Percentiles rank a stretch among this genome's conserved stretches.
Conservation (phyloP, 331 rosid genomes). For the Quercus lobata region DNA sequence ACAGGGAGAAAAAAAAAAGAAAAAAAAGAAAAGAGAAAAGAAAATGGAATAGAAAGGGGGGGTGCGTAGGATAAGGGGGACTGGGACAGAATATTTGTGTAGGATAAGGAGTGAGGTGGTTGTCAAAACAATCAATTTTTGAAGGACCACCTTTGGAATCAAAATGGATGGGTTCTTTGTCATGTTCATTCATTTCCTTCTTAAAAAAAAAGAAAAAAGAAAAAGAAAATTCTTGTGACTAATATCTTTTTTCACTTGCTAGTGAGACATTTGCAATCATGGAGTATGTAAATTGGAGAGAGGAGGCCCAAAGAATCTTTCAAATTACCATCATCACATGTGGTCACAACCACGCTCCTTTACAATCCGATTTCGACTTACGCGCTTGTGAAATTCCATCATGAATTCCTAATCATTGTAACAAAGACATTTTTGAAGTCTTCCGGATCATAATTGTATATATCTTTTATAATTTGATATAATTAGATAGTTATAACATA, state of each 20-base stretch:
- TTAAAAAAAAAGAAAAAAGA: constrained; percentile 3
- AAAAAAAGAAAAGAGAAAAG: background rate
- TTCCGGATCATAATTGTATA: too few species aligned
- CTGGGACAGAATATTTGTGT: constrained; percentile 39
- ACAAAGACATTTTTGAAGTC: too few species aligned
- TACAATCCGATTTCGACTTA: background rate
- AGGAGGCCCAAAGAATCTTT: constrained; percentile 42
- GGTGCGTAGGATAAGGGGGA: constrained; percentile 62
- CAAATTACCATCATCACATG: constrained; percentile 25
- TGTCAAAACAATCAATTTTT: constrained; percentile 58
- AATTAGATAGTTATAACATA: too few species aligned
- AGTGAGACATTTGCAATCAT: constrained; percentile 30
- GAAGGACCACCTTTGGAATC: constrained; percentile 73
- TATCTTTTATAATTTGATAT: too few species aligned
- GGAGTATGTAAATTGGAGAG: constrained; percentile 22
- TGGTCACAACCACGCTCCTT: constrained; percentile 32
- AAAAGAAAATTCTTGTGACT: background rate
- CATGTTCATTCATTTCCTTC: constrained; percentile 46
- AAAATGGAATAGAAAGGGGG: constrained; percentile 17
- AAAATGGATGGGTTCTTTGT: constrained; percentile 73
- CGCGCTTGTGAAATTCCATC: background rate
- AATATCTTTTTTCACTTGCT: constrained; percentile 17
- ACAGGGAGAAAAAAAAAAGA: background rate
- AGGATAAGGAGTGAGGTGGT: constrained; percentile 51
- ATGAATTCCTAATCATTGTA: too few species aligned